phyloP scores from a whole-genome alignment of 352 stramenopile genomes.

The Globisporangium ultimum region DNA sequence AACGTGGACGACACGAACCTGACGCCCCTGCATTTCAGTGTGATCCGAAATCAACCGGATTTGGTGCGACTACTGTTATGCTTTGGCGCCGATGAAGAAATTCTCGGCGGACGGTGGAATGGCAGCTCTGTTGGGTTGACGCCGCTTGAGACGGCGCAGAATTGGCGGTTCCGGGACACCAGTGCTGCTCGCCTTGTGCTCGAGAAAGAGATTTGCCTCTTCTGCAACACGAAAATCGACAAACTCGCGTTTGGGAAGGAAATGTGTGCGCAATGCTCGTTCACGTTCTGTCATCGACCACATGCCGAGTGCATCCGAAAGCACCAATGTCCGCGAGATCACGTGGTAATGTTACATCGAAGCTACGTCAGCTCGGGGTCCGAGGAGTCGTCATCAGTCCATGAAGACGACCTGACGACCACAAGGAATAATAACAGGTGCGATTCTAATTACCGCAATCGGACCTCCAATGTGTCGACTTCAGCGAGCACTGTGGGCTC shows the following conservation, averaged over 20 bases:
- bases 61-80: slow-evolving; percentile 63
- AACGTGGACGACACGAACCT: slow-evolving; percentile 64
- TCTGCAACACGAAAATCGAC: slow-evolving; percentile 75
- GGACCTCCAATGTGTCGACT: slow-evolving; percentile 11
- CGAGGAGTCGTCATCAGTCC: too few relatives aligned
- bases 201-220: slow-evolving; percentile 71
- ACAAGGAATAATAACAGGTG: neutral
- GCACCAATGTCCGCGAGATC: slow-evolving; percentile 57
- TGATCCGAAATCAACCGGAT: slow-evolving; percentile 76
- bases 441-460: slow-evolving; percentile 12
- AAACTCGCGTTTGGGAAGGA: slow-evolving; percentile 48
- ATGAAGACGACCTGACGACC: slow-evolving; percentile 3
- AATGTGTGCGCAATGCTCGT: slow-evolving; percentile 49
- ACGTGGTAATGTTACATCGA: too few relatives aligned
- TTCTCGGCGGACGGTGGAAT: slow-evolving; percentile 33
- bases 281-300: slow-evolving; percentile 49
- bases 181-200: slow-evolving; percentile 61
- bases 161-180: slow-evolving; percentile 71
- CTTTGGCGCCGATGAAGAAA: slow-evolving; percentile 34
- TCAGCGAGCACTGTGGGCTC: slow-evolving; percentile 7
- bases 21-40: slow-evolving; percentile 74
- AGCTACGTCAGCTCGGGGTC: too few relatives aligned
- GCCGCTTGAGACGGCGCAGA: slow-evolving; percentile 47
- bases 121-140: slow-evolving; percentile 34
- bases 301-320: slow-evolving; percentile 52